Percentiles rank a stretch among this genome's conserved stretches.
phyloP scores from a whole-genome alignment of 306 rosid species.

The Pachyrhizus erosus region DNA sequence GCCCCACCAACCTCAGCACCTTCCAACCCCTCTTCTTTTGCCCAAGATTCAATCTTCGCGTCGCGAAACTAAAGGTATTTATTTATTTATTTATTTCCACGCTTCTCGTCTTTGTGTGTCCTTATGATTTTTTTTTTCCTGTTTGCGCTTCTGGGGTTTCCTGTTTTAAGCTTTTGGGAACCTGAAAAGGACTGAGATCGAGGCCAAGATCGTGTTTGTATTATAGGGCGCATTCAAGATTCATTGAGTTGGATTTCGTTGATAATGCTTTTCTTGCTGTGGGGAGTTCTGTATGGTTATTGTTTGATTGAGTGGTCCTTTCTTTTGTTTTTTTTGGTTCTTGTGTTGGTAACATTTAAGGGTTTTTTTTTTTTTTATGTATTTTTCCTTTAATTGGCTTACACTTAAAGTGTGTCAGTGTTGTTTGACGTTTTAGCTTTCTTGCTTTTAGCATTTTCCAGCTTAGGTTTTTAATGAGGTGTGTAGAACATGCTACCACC shows the following conservation, averaged over 20 bases:
- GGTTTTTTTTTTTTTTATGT: not conserved
- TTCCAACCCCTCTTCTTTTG: constrained; percentile 42
- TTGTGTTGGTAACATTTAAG: not conserved
- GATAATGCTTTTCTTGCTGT: constrained; percentile 24
- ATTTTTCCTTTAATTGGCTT: not conserved
- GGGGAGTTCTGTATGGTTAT: constrained; percentile 1
- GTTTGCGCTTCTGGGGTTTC: constrained; percentile 16
- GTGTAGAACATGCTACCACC: not conserved
- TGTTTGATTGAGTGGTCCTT: not conserved
- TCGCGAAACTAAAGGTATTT: constrained; percentile 58
- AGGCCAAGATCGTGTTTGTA: not conserved
- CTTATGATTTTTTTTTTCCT: not conserved
- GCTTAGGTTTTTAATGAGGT: not conserved
- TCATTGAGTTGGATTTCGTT: constrained; percentile 9
- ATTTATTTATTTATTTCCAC: not conserved
- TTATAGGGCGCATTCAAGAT: not conserved
- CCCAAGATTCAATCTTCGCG: constrained; percentile 50
- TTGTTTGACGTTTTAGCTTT: not conserved
- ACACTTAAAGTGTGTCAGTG: not conserved
- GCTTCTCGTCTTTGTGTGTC: not conserved
- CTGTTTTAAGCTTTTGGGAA: not conserved
- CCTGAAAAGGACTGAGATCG: not conserved
- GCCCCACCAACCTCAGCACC: constrained; percentile 34
- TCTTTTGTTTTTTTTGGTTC: not conserved
- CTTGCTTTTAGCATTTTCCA: not conserved